Percentiles rank a stretch among this genome's conserved stretches.
Evolutionary conservation across 495 filamentous ascomycete genomes (phyloP).

Genomic region (Echria macrotheca): DNA sequence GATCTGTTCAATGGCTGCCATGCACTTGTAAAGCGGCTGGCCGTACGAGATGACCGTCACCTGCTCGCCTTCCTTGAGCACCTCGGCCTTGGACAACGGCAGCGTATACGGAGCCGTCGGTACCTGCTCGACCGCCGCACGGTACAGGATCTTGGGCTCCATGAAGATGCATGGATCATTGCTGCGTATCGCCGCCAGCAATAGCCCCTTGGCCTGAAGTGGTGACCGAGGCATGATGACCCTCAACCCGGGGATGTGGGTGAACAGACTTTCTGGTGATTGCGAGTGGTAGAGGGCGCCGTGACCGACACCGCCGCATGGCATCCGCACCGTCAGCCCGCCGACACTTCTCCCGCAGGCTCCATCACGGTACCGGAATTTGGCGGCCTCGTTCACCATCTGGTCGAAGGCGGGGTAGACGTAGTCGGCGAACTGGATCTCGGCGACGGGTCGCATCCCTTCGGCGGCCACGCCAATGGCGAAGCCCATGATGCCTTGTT

Average conservation of each 20-base stretch:
- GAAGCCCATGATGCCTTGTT: constrained; percentile 94
- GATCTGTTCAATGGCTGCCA: constrained; percentile 68
- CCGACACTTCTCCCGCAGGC: constrained; percentile 61
- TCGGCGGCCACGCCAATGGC: constrained; percentile 84
- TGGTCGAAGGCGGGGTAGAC: constrained; percentile 96
- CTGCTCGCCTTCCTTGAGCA: constrained; percentile 77
- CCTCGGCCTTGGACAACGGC: constrained; percentile 82
- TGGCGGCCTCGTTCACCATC: constrained; percentile 94
- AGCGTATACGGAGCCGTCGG: constrained; percentile 76
- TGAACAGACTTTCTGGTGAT: constrained; percentile 87
- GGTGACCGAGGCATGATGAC: constrained; percentile 90
- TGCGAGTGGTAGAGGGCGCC: constrained; percentile 95
- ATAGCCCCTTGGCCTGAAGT: constrained; percentile 84
- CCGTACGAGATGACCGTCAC: constrained; percentile 89
- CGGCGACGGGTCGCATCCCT: constrained; percentile 89
- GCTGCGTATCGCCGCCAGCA: constrained; percentile 73
- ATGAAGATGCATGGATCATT: constrained; percentile 93
- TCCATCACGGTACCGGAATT: constrained; percentile 84
- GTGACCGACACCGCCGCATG: constrained; percentile 90
- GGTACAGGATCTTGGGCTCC: constrained; percentile 94
- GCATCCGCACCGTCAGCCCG: constrained; percentile 89
- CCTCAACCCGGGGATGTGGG: constrained; percentile 82
- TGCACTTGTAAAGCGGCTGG: constrained; percentile 84
- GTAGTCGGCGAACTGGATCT: constrained; percentile 98
- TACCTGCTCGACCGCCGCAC: constrained; percentile 92